Evolutionary conservation across 306 rosid species (phyloP), one percentile per base, ranked within the genome.

Genomic region (Astragalus glycyphyllos): DNA sequence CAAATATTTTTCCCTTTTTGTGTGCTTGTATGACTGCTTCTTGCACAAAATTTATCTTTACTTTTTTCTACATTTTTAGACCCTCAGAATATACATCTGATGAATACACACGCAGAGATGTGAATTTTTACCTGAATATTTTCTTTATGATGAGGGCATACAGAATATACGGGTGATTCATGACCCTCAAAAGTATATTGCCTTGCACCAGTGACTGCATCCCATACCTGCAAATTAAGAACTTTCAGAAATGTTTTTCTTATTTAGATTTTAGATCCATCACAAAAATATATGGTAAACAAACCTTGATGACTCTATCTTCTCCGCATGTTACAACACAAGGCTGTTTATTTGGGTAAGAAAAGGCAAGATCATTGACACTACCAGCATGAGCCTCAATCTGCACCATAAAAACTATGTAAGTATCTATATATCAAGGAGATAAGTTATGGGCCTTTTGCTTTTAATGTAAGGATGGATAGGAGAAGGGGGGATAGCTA

Each of bases 81-180:
- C 42, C 35, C 46, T 23, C 61, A n/a, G 51, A 58, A 41, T 15
- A 48, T 40, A 51, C 58, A 60, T 16, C 11, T 42, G 47, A 73
- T 31, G 41, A 32, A 74, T 49, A 6, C 47, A 45, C 31, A 38
- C 29, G 42, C 50, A 55, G 61, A 31, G 5, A 57, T 12, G 63
- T 44, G 67, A 23, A 70, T 14, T 50, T 32, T 79, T 81, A 95
- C 99, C 97, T 95, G 99, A 81, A 95, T 95, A 83, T 10, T 91
- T 77, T 91, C 99, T 74, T 95, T 95, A 86, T 91, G 96, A 83
- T 95, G 99, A 55, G 99, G 97, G 76, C 99, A 91, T 26, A 95
- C 90, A 60, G 97, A 95, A 86, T 86, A 85, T 68, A 95, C 96
- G 73, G 97, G 92, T 9, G 96, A 90, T 79, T 91, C 96, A 50